A percentile compares a stretch with the other conserved stretches of the same genome.
phyloP scores from a whole-genome alignment of 495 filamentous ascomycete species.

The Penicillium coffeae region DNA sequence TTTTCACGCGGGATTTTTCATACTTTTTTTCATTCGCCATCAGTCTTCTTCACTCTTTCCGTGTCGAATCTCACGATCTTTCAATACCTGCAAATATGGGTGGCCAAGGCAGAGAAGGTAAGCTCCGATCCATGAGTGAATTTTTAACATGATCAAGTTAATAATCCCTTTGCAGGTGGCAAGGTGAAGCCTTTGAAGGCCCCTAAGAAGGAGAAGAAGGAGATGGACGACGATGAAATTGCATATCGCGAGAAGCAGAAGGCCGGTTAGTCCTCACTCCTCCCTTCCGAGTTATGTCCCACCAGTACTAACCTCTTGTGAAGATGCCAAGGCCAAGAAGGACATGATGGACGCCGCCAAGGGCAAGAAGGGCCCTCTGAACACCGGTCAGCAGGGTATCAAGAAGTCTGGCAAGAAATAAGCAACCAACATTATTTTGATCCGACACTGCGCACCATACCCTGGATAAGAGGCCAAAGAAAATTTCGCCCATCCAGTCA shows the following conservation, averaged over 20 bases:
- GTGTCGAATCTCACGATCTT: conserved; percentile 7
- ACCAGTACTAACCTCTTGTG: not conserved
- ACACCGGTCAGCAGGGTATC: conserved; percentile 76
- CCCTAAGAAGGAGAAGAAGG: conserved; percentile 72
- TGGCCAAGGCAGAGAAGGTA: conserved; percentile 66
- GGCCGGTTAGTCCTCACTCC: conserved; percentile 51
- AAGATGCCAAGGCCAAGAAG: conserved; percentile 76
- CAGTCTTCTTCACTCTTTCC: conserved; percentile 4
- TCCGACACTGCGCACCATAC: not conserved
- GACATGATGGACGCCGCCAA: conserved; percentile 64
- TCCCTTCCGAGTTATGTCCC: too few species aligned
- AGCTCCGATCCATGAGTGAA: not conserved
- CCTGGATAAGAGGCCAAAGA: conserved; percentile 82
- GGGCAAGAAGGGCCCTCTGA: conserved; percentile 58
- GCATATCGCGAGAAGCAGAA: conserved; percentile 71
- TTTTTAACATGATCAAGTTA: not conserved
- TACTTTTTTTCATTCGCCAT: conserved; percentile 20
- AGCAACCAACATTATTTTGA: conserved; percentile 7
- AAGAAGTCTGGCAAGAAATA: conserved; percentile 92
- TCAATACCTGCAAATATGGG: conserved; percentile 48
- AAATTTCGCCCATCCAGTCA: conserved; percentile 17
- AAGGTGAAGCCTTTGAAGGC: conserved; percentile 82
- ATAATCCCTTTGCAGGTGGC: conserved; percentile 48
- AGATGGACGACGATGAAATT: conserved; percentile 71
- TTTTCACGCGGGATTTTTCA: not conserved